Evolutionary conservation across 1,284 basidiomycete species (phyloP), one percentile per base, ranked within the genome.

Genomic region (Austropuccinia psidii): DNA sequence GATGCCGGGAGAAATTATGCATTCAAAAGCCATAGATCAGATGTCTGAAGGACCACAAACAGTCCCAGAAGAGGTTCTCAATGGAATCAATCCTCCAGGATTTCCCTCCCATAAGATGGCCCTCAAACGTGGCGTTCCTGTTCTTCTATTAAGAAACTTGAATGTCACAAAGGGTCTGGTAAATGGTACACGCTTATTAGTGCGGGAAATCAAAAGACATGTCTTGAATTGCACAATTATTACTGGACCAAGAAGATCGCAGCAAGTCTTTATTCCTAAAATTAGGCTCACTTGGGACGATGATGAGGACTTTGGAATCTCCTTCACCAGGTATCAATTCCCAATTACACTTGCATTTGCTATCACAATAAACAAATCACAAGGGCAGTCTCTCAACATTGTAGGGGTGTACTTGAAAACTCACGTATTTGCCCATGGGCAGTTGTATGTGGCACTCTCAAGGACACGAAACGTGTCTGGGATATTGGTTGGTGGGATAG

Each of bases 311-410:
- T n/a, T n/a, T 49, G 15, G 19, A 11, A 8, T 65, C 2, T 2
- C 41, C 17, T 49, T 64, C 39, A n/a, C 27, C 17, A n/a, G 61
- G 24, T 47, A 47, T 29, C 61, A 64, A 17, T 29, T 49, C 3
- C 62, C 61, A 0, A 13, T 64, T 11, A 24, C 37, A 2, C 7
- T 49, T 7, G 62, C 45, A 4, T 65, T 65, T 50, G 43, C 43
- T 0, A 49, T 65, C 43, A 65, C 62, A 8, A 50, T 65, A 2
- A 65, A 65, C 19, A 65, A 65, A 35, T 65, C 35, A 8, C 62
- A 65, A 35, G 62, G 45, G 19, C 62, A 65, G 21, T 21, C 27
- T 43, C n/a, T 64, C n/a, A 47, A 45, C 7, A 24, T 21, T 15
- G 17, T 64, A 0, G 4, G 9, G 13, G 9, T 64, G 19, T 21